phyloP scores from a whole-genome alignment of 306 rosid genomes.

The Cucumis melo region DNA sequence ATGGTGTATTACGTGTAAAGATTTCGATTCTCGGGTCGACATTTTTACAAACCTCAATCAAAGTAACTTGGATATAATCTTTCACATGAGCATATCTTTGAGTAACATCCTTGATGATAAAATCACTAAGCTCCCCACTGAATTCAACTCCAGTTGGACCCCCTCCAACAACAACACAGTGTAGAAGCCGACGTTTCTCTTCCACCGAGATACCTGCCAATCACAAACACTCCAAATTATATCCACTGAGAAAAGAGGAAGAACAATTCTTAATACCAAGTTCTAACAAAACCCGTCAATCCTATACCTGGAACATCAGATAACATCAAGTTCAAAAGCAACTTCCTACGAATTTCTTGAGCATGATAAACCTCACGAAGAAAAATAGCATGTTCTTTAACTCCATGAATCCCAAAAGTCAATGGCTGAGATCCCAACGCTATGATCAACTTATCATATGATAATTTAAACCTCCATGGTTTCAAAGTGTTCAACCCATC shows the following conservation, averaged over 20 bases:
- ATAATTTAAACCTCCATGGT: constrained; percentile 70
- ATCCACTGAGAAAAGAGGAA: too few relatives aligned
- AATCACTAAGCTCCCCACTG: constrained; percentile 98
- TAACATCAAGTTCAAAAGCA: constrained; percentile 79
- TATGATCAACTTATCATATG: constrained; percentile 79
- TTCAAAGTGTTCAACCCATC: constrained; percentile 40
- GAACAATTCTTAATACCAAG: background rate
- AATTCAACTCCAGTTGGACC: constrained; percentile 99
- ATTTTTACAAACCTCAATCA: constrained; percentile 63
- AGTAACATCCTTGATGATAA: constrained; percentile 69
- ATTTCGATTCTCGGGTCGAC: background rate
- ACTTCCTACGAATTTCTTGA: constrained; percentile 90
- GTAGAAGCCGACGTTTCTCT: constrained; percentile 72
- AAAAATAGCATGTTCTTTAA: constrained; percentile 69
- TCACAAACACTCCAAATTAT: background rate
- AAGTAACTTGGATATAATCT: constrained; percentile 70
- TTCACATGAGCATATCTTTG: constrained; percentile 86
- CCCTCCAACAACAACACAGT: constrained; percentile 96
- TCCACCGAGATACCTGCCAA: constrained; percentile 55
- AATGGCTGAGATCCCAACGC: constrained; percentile 73
- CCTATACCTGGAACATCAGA: constrained; percentile 77
- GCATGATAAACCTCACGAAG: constrained; percentile 95
- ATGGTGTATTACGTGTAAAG: background rate
- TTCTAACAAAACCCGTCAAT: background rate
- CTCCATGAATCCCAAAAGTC: constrained; percentile 89